These are phyloP conservation scores for Gigaspora rosea DNA, from an alignment of 192 early-diverging fungal species.

Conservation along the genomic window DNA sequence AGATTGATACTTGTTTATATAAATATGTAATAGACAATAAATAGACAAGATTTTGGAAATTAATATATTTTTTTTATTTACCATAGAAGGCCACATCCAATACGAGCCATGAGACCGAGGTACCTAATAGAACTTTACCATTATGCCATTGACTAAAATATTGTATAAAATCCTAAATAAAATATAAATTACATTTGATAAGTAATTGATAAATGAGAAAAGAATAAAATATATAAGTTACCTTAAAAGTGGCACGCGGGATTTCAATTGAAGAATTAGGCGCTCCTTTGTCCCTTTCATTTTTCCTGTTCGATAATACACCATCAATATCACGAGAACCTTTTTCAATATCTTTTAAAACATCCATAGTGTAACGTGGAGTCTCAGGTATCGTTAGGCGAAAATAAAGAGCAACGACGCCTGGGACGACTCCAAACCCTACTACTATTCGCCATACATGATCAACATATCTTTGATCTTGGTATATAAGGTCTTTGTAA, in stretches of 20 bases:
- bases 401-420: conserved; percentile 77
- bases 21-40: too few species aligned
- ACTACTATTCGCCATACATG: conserved; percentile 87
- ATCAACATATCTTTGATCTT: conserved; percentile 69
- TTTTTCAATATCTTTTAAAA: conserved; percentile 54
- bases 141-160: conserved; percentile 59
- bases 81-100: conserved; percentile 82
- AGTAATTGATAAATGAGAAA: neutral
- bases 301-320: conserved; percentile 34
- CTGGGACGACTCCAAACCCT: conserved; percentile 80
- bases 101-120: conserved; percentile 76
- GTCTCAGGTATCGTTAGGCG: conserved; percentile 83
- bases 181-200: too few species aligned
- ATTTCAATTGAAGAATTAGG: neutral
- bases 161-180: too few species aligned
- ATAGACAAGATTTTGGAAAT: too few species aligned
- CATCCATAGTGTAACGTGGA: conserved; percentile 73
- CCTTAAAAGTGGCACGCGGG: too few species aligned
- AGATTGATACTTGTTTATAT: too few species aligned
- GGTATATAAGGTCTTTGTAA: conserved; percentile 46
- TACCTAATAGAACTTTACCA: conserved; percentile 77
- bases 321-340: conserved; percentile 44
- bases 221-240: too few species aligned
- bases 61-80: neutral
- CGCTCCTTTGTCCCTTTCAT: conserved; percentile 48